A percentile compares a stretch with the other conserved stretches of the same genome.
Evolutionary conservation across 2,329 filamentous ascomycete species (phyloP).

Genomic region (Cladosporium sp.): DNA sequence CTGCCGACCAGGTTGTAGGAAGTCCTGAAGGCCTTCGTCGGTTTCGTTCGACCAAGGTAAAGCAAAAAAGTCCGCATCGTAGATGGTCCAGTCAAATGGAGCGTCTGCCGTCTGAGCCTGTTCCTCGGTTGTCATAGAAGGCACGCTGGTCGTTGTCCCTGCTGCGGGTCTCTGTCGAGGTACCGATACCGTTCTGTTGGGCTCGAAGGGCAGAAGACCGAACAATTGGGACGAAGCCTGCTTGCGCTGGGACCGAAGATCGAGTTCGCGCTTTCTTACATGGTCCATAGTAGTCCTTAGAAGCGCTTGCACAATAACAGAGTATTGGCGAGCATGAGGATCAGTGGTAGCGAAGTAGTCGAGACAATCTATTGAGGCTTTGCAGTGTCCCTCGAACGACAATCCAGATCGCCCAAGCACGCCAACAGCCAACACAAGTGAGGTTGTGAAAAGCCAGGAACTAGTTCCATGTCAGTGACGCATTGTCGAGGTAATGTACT

Average conservation of each 20-base stretch:
- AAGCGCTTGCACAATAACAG: conserved; percentile 22
- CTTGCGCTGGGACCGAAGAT: conserved; percentile 19
- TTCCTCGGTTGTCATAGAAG: background rate
- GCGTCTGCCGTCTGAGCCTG: background rate
- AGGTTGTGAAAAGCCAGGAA: conserved; percentile 29
- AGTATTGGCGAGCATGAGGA: conserved; percentile 29
- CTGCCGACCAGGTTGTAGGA: conserved; percentile 24
- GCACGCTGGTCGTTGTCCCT: background rate
- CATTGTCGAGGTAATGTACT: background rate
- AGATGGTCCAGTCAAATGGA: conserved; percentile 21
- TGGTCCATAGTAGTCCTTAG: conserved; percentile 20
- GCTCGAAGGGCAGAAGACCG: conserved; percentile 18
- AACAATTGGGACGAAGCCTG: conserved; percentile 28
- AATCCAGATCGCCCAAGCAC: conserved; percentile 24
- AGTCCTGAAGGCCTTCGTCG: conserved; percentile 25
- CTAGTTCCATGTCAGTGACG: conserved; percentile 1
- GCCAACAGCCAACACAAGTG: conserved; percentile 27
- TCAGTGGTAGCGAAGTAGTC: conserved; percentile 27
- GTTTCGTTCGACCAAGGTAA: conserved; percentile 26
- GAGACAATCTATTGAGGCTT: conserved; percentile 20
- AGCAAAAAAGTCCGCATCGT: conserved; percentile 24
- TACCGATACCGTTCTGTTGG: background rate
- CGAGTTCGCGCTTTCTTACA: conserved; percentile 21
- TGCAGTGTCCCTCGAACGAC: conserved; percentile 21
- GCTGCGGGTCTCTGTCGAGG: background rate